These are phyloP conservation scores for Penicillium brasilianum DNA, from an alignment of 2,329 filamentous ascomycete genomes.

Conservation along the genomic window DNA sequence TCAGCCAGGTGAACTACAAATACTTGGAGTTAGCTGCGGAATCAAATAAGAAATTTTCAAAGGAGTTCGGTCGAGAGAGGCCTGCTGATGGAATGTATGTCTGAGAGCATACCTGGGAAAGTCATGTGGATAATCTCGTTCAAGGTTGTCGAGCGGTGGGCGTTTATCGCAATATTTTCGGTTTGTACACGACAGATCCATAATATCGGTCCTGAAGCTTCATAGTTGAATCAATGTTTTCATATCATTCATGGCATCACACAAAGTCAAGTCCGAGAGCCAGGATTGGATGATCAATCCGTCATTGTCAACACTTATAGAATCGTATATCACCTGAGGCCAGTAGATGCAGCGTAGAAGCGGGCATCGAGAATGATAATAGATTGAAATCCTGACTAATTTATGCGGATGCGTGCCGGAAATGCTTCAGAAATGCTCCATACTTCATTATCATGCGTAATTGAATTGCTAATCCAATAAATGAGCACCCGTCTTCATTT, in stretches of 20 bases:
- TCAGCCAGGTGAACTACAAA: background rate
- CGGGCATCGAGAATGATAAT: background rate
- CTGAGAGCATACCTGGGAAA: slow-evolving; percentile 7
- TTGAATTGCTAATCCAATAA: slow-evolving; percentile 12
- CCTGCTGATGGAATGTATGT: slow-evolving; percentile 7
- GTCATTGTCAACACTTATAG: slow-evolving; percentile 9
- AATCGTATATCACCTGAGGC: slow-evolving; percentile 6
- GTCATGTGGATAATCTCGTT: slow-evolving; percentile 2
- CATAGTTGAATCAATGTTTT: slow-evolving; percentile 14
- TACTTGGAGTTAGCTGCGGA: background rate
- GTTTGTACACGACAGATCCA: slow-evolving; percentile 12
- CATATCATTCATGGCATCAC: slow-evolving; percentile 5
- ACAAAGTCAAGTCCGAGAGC: slow-evolving; percentile 10
- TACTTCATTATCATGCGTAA: slow-evolving; percentile 10
- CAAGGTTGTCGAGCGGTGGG: background rate
- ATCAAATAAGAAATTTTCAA: slow-evolving; percentile 7
- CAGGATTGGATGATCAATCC: slow-evolving; percentile 10
- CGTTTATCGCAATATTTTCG: slow-evolving; percentile 13
- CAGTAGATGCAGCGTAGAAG: background rate
- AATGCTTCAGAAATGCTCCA: slow-evolving; percentile 13
- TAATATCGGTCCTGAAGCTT: slow-evolving; percentile 15
- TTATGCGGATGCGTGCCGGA: background rate
- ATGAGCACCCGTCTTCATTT: slow-evolving; percentile 1
- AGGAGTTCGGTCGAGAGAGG: background rate
- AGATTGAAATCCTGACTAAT: slow-evolving; percentile 1